phyloP scores from a whole-genome alignment of 352 stramenopile genomes.

The Globisporangium uncinulatum region DNA sequence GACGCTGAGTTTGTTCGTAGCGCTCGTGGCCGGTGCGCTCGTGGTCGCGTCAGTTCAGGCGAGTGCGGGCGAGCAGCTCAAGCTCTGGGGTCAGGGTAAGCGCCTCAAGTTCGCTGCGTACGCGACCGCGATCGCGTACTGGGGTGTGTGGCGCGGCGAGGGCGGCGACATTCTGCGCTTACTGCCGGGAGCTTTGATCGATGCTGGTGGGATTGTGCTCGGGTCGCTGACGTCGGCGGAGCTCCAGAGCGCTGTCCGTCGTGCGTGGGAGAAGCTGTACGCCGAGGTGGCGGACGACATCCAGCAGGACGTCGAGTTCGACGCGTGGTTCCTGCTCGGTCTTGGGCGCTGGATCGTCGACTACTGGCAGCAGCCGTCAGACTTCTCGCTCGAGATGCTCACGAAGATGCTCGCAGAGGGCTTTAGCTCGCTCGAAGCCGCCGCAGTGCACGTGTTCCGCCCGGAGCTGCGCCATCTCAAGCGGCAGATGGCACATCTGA shows the following conservation, averaged over 20 bases:
- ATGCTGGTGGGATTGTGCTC: slow-evolving; percentile 31
- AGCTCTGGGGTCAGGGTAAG: slow-evolving; percentile 59
- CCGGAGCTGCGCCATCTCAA: slow-evolving; percentile 47
- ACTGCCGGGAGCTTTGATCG: slow-evolving; percentile 51
- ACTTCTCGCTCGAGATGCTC: slow-evolving; percentile 73
- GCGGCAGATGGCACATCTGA: slow-evolving; percentile 35
- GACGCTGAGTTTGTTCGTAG: slow-evolving; percentile 28
- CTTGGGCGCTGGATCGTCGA: slow-evolving; percentile 66
- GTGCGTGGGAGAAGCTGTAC: slow-evolving; percentile 8
- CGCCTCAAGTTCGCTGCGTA: slow-evolving; percentile 65
- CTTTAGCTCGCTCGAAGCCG: slow-evolving; percentile 47
- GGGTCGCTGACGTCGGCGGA: slow-evolving; percentile 25
- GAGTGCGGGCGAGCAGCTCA: slow-evolving; percentile 22
- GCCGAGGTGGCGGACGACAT: slow-evolving; percentile 26
- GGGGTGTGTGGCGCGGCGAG: slow-evolving; percentile 48
- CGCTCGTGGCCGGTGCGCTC: slow-evolving; percentile 24
- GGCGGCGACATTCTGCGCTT: slow-evolving; percentile 40
- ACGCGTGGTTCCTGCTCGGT: slow-evolving; percentile 65
- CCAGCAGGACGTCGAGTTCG: slow-evolving; percentile 56
- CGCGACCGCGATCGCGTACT: slow-evolving; percentile 46
- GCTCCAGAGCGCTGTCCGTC: slow-evolving; percentile 3
- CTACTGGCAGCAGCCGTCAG: slow-evolving; percentile 77
- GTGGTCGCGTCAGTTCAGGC: slow-evolving; percentile 28
- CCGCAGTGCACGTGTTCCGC: slow-evolving; percentile 40
- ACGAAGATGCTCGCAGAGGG: slow-evolving; percentile 49